Evolutionary conservation across 179 eudicot genomes (phyloP), one percentile per base, ranked within the genome.

Genomic region (Amaranthus tricolor): DNA sequence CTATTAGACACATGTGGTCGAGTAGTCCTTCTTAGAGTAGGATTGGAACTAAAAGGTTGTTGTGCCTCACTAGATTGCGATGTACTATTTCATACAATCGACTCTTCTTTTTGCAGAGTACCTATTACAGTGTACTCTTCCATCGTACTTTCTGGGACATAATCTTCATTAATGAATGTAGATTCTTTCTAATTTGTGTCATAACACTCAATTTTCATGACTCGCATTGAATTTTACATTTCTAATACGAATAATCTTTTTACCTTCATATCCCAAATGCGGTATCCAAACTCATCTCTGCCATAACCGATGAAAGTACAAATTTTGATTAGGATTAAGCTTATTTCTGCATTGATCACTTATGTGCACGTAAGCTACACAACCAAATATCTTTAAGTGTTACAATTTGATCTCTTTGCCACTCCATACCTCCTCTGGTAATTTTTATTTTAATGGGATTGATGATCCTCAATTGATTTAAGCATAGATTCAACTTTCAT

Each of bases 261-360:
- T 53, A 17, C n/a, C 7, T 65, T 65, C 21, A 24, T 64, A 80
- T 69, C 82, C 75, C 71, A 69, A 5, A 79, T 9, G 17, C 75
- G 62, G 43, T 61, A 70, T 6, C 70, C 70, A 61, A 49, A 74
- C n/a, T 74, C 70, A 44, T 74, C 78, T 5, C n/a, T 21, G 15
- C 71, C 72, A 70, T 74, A 70, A 16, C 72, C 79, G 19, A 75
- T 56, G 55, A 74, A 79, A n/a, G 65, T 74, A 50, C 78, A 78
- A 9, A 62, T 70, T 51, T 19, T 58, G 5, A 68, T 80, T 80
- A 2, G 62, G 66, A 62, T 75, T 72, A 13, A 70, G 52, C 52
- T 74, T 79, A 44, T n/a, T 64, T n/a, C 48, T 71, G 3, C 50
- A 21, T 60, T 48, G 76, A 45, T 75, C 66, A 17, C 43, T 20